These are phyloP conservation scores for Sporothrix euskadiensis DNA, from an alignment of 2,329 filamentous ascomycete genomes.

Conservation along the genomic window DNA sequence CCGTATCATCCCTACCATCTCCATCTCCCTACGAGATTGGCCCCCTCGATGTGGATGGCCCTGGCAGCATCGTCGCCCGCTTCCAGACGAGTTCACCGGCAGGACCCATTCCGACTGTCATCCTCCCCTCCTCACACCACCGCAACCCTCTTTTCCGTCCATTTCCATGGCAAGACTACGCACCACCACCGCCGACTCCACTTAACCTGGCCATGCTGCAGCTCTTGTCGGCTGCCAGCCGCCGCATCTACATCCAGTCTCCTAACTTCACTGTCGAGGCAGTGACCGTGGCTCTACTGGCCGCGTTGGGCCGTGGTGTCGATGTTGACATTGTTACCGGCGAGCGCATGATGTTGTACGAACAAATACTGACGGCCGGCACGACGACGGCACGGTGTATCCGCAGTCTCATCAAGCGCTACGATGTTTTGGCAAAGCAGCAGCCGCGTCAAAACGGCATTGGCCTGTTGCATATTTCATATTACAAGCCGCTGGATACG, in stretches of 20 bases:
- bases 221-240: constrained; percentile 59
- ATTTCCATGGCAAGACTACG: constrained; percentile 53
- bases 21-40: background rate
- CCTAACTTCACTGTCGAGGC: constrained; percentile 73
- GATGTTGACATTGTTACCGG: constrained; percentile 68
- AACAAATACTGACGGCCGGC: constrained; percentile 78
- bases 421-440: constrained; percentile 41
- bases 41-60: constrained; percentile 28
- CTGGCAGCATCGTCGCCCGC: constrained; percentile 29
- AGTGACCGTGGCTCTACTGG: constrained; percentile 61
- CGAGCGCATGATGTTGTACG: constrained; percentile 70
- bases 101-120: constrained; percentile 48
- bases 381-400: constrained; percentile 70
- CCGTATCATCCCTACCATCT: background rate
- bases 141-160: constrained; percentile 64
- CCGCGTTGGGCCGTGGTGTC: constrained; percentile 65
- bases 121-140: constrained; percentile 74
- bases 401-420: constrained; percentile 57
- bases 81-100: constrained; percentile 11
- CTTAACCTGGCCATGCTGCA: constrained; percentile 66
- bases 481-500: constrained; percentile 49
- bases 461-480: constrained; percentile 59
- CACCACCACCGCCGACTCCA: constrained; percentile 56
- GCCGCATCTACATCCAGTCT: constrained; percentile 68
- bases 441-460: constrained; percentile 25